Base-by-base conservation (phyloP, 208 protist species). In the Trypanosoma mega region DNA sequence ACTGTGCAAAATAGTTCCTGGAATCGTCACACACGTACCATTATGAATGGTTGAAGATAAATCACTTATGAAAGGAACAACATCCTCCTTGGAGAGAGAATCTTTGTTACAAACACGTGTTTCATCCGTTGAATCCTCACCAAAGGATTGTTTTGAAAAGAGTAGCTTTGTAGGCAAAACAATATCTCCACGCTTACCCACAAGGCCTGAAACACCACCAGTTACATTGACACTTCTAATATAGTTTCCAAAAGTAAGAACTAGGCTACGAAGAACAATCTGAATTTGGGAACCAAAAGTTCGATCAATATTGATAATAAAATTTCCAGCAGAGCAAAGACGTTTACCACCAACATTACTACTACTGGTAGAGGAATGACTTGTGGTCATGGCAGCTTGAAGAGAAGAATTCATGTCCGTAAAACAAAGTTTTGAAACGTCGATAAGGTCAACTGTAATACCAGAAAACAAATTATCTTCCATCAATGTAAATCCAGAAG, bases 261-360 rank as follows among this genome's bases (percentile, higher is more conserved):
- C 53, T 26, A 93, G 63, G 11, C 65, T 76, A 20, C 84, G 74
- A 24, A 93, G 46, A 36, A 93, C 66, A 9, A 65, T 72, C 58
- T 91, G 80, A 49, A 92, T 86, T 48, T 96, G 89, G 1, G 79
- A 73, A 7, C 83, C 86, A 63, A 96, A 96, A 14, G 84, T 83
- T 49, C 90, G 88, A 79, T 93, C 89, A 20, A 93, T 73, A 62
- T 96, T 96, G 68, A 96, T 74, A 55, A 96, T 87, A 34, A 93
- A 90, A n/a, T n/a, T n/a, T n/a, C n/a, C n/a, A n/a, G n/a, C n/a
- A n/a, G n/a, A n/a, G n/a, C n/a, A n/a, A n/a, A n/a, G n/a, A n/a
- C n/a, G n/a, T n/a, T n/a, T n/a, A n/a, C n/a, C n/a, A n/a, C n/a
- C n/a, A n/a, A n/a, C n/a, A n/a, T n/a, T n/a, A 51, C 77, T 71